Evolutionary conservation across 352 stramenopile genomes (phyloP).

Genomic region (Thraustotheca clavata): DNA sequence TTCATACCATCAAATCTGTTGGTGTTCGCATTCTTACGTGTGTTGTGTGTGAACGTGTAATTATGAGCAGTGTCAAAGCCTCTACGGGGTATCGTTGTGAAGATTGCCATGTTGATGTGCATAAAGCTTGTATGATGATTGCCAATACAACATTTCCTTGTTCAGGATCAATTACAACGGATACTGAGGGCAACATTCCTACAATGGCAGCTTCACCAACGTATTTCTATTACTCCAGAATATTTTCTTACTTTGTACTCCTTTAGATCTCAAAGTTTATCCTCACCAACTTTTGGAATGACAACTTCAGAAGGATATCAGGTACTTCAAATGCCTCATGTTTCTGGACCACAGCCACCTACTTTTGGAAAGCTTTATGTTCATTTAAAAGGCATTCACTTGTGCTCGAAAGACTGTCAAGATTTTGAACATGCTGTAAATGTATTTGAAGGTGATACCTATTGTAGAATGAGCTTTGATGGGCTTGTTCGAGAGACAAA

Average conservation of each 20-base stretch:
- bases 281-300: no score
- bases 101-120: constrained; percentile 66
- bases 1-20: constrained; percentile 81
- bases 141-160: constrained; percentile 71
- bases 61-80: constrained; percentile 73
- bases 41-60: constrained; percentile 68
- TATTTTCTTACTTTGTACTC: background rate
- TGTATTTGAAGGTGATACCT: constrained; percentile 81
- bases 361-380: constrained; percentile 54
- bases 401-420: constrained; percentile 80
- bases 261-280: constrained; percentile 25
- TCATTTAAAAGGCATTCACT: constrained; percentile 65
- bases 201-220: constrained; percentile 3
- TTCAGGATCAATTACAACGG: constrained; percentile 16
- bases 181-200: background rate
- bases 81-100: constrained; percentile 81
- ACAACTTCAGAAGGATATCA: constrained; percentile 2
- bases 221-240: background rate
- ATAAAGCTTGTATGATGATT: constrained; percentile 85
- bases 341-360: constrained; percentile 7
- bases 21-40: constrained; percentile 72
- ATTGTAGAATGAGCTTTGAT: constrained; percentile 66
- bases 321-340: constrained; percentile 1
- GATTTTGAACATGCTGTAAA: constrained; percentile 62
- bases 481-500: constrained; percentile 65